phyloP scores from a whole-genome alignment of 1,139 yeast species.

The Candida sojae region DNA sequence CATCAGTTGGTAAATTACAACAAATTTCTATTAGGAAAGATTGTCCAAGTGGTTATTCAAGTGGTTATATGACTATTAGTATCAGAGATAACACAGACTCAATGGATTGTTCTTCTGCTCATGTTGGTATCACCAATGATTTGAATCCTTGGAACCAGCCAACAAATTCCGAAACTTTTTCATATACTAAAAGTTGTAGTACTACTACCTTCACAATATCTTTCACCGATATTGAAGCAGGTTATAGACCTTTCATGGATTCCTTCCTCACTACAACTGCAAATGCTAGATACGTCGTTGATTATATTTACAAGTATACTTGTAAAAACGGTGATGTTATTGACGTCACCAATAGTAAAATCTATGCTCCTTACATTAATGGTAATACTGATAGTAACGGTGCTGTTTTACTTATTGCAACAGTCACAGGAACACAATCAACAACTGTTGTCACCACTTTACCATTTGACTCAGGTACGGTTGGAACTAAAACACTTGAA shows the following conservation, averaged over 20 bases:
- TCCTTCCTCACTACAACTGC: not conserved
- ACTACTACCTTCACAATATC: slow-evolving; percentile 11
- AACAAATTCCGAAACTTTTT: slow-evolving; percentile 12
- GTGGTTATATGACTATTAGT: slow-evolving; percentile 19
- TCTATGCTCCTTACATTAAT: slow-evolving; percentile 15
- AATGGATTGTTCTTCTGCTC: slow-evolving; percentile 19
- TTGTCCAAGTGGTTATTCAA: slow-evolving; percentile 42
- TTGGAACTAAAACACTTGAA: slow-evolving; percentile 20
- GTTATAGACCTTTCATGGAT: slow-evolving; percentile 24
- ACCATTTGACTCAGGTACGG: slow-evolving; percentile 12
- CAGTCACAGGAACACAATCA: slow-evolving; percentile 10
- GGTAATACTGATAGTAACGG: slow-evolving; percentile 18
- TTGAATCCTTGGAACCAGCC: slow-evolving; percentile 24
- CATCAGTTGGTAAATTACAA: slow-evolving; percentile 16
- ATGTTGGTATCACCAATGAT: slow-evolving; percentile 19
- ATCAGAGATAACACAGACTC: slow-evolving; percentile 48
- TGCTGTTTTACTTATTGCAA: slow-evolving; percentile 11
- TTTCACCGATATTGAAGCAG: slow-evolving; percentile 26
- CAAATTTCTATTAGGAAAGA: slow-evolving; percentile 17
- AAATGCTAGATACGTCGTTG: not conserved
- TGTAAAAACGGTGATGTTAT: not conserved
- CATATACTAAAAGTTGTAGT: slow-evolving; percentile 17
- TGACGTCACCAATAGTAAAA: not conserved
- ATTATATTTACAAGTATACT: not conserved
- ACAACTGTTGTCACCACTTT: slow-evolving; percentile 22